Evolutionary conservation across 768 basidiomycete genomes (phyloP), one percentile per base, ranked within the genome.

Genomic region (Leccinum truebloodii): DNA sequence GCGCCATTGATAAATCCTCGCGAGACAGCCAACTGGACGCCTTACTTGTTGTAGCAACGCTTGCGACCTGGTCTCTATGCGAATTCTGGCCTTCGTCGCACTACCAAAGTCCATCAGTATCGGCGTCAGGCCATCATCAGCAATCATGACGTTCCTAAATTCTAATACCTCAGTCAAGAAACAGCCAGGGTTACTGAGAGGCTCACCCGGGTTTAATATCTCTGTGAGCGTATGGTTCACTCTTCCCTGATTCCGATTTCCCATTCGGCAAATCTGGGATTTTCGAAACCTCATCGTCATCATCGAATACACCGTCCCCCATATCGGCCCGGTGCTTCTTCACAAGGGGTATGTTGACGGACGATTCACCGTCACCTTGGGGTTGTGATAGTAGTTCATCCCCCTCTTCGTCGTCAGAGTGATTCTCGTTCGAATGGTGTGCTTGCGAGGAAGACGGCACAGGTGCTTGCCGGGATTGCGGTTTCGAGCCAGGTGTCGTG

Each of bases 31-130:
- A 37, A n/a, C 32, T 49, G 32, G 37, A 28, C 34, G 32, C n/a
- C 76, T 55, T 59, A 90, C 90, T 80, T 98, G 97, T 66, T 98
- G 94, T 18, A 90, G 68, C 51, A 99, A 75, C 0, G 97, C 97
- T 72, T 94, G 89, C 26, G 88, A 87, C 26, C 97, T 83, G 59
- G 85, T 94, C 61, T 90, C 85, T 59, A 98, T 83, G 26, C 78
- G 80, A 59, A 98, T 85, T 32, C 95, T 81, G 4, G 97, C 97
- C 73, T 90, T 92, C 69, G 88, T 81, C 2, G 90, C 84, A 63
- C 94, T 97, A 20, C 97, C 97, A 74, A 99, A 95, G 75, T 99
- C 97, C 97, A 99, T 99, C 9, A 99, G 84, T 60, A 99, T 92
- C 1, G 97, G 92, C 9, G 83, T 80, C 35, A 66, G 52, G 2